Percentiles rank a stretch among this genome's conserved stretches.
phyloP scores from a whole-genome alignment of 2,329 filamentous ascomycete genomes.

The Cladosporium sp. region DNA sequence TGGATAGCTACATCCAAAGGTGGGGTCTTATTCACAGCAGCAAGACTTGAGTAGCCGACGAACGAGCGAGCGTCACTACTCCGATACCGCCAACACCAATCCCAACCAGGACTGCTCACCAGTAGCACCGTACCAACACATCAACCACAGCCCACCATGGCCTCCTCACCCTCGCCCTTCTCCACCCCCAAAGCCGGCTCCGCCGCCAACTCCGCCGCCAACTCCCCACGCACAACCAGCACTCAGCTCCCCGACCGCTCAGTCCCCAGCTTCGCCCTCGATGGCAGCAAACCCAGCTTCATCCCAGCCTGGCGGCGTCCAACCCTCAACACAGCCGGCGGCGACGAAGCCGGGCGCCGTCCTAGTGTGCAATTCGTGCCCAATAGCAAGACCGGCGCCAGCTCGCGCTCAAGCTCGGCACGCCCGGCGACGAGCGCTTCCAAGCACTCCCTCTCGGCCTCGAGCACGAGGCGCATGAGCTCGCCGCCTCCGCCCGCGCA shows the following conservation, averaged over 20 bases:
- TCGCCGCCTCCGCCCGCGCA: constrained; percentile 43
- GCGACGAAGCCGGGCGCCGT: constrained; percentile 27
- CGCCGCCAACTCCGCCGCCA: constrained; percentile 17
- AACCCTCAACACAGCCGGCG: constrained; percentile 30
- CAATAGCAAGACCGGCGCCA: constrained; percentile 26
- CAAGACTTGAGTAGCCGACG: background rate
- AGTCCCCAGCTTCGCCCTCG: constrained; percentile 27
- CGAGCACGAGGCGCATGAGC: constrained; percentile 27
- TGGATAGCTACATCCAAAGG: background rate
- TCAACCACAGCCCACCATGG: constrained; percentile 16
- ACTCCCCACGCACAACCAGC: constrained; percentile 22
- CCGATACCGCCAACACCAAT: background rate
- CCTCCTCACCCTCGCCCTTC: constrained; percentile 26
- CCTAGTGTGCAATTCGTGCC: constrained; percentile 41
- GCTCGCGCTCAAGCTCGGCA: constrained; percentile 33
- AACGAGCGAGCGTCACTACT: background rate
- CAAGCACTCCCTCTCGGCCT: constrained; percentile 9
- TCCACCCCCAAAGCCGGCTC: constrained; percentile 16
- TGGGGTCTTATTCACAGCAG: background rate
- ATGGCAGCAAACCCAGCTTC: constrained; percentile 26
- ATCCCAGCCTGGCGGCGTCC: constrained; percentile 36
- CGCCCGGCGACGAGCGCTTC: constrained; percentile 25
- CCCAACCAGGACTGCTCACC: background rate
- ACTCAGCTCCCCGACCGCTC: constrained; percentile 29
- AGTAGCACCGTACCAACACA: background rate